Evolutionary conservation across 139 green algal species (phyloP), one percentile per base, ranked within the genome.

Genomic region (Coccomyxa sp.): DNA sequence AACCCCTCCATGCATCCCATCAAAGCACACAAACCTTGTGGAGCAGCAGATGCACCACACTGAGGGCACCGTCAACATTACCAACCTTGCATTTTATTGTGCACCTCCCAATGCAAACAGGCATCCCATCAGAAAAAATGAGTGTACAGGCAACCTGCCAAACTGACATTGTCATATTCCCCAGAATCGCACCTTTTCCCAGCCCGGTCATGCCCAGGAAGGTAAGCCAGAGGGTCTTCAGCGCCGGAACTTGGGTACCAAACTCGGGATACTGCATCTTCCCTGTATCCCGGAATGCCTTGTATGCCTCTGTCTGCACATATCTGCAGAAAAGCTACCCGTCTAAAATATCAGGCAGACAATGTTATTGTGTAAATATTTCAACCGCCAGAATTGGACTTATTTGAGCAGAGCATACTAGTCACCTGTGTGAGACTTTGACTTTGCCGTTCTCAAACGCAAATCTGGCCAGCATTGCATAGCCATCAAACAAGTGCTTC

Each of bases 401-500:
- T n/a, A n/a, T n/a, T n/a, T n/a, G n/a, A 21, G 10, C 21, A 7
- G 1, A 80, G 16, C 31, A 21, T 13, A 0, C 1, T 21, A 10
- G 4, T 25, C 15, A 66, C 76, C 38, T 51, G 38, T 51, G 38
- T 51, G 38, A 80, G 76, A 31, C 79, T 58, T 10, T 89, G 51
- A 82, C 90, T 13, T 32, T 67, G 66, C 83, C 89, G 11, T 86
- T 86, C 14, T 81, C 1, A 31, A 95, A 78, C 12, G 86, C 38
- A 25, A 95, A 85, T 77, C 92, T 91, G 60, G 79, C 51, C 32
- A 97, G 71, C 80, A 92, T 86, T 38, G 82, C 91, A 78, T 91
- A 95, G 13, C 93, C 94, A 30, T 97, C 94, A 86, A 97, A 97
- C 85, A 97, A 79, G 85, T 97, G 93, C 30, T 88, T 79, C 89